These are phyloP conservation scores for Quercus lobata DNA, from an alignment of 331 rosid genomes.

Conservation along the genomic window DNA sequence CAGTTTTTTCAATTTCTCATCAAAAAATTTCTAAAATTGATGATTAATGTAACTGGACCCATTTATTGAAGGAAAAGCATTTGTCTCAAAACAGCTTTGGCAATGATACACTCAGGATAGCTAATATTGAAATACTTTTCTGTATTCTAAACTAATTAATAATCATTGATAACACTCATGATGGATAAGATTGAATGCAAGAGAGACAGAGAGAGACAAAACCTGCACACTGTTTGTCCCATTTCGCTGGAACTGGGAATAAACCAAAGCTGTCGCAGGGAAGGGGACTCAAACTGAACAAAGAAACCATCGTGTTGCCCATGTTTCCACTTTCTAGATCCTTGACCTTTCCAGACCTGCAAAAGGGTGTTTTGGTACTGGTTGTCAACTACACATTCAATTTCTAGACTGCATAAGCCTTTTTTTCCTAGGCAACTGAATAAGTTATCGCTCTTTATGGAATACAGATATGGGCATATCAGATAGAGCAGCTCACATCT, in stretches of 20 bases:
- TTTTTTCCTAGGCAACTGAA: neutral
- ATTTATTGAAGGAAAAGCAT: neutral
- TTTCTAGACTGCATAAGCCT: constrained; percentile 15
- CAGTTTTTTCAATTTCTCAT: no score
- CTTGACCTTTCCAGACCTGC: constrained; percentile 98
- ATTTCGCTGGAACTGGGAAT: constrained; percentile 76
- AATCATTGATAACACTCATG: neutral
- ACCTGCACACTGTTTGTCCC: constrained; percentile 93
- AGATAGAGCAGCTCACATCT: neutral
- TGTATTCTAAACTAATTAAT: neutral
- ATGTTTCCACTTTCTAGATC: constrained; percentile 90
- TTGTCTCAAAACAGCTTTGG: neutral
- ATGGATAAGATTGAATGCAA: neutral
- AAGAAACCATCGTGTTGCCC: constrained; percentile 92
- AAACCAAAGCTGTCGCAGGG: constrained; percentile 78
- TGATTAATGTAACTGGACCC: neutral
- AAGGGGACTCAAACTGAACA: constrained; percentile 82
- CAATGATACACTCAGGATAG: neutral
- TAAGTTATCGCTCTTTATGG: neutral
- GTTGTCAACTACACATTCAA: neutral
- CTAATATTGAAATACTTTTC: neutral
- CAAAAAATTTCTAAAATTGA: neutral
- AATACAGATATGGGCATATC: neutral
- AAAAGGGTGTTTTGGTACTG: constrained; percentile 9
- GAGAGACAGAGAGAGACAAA: constrained; percentile 17